These are phyloP conservation scores for Ceratocystis alfenasii DNA, from an alignment of 2,329 filamentous ascomycete genomes.

Conservation along the genomic window DNA sequence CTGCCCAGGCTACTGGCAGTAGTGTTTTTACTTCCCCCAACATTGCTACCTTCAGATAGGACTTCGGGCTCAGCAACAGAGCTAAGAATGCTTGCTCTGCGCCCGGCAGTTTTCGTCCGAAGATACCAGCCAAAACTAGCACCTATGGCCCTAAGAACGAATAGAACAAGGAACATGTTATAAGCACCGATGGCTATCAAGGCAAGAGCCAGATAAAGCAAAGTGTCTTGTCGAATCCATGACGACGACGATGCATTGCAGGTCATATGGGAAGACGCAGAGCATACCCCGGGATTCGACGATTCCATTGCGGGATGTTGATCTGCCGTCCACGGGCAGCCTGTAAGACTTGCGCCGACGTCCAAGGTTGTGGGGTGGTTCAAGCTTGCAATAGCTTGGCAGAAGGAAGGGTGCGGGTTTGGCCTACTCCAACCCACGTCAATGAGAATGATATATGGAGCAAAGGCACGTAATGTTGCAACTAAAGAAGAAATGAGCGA, in stretches of 20 bases:
- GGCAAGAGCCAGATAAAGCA: constrained; percentile 18
- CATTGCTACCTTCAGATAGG: constrained; percentile 39
- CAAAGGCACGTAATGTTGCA: not conserved
- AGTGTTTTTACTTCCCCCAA: constrained; percentile 54
- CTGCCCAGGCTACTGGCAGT: constrained; percentile 50
- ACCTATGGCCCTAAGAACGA: constrained; percentile 33
- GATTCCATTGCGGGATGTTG: constrained; percentile 8
- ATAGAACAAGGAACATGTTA: constrained; percentile 28
- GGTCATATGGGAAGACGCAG: not conserved
- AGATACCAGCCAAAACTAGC: constrained; percentile 47
- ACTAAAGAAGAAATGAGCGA: not conserved
- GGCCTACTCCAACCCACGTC: not conserved
- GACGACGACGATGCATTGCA: constrained; percentile 12
- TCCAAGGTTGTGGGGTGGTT: not conserved
- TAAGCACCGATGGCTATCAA: constrained; percentile 15
- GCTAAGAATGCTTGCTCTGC: constrained; percentile 45
- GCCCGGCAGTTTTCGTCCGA: constrained; percentile 50
- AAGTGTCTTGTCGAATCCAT: not conserved
- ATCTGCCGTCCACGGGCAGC: not conserved
- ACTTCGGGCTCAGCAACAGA: constrained; percentile 30
- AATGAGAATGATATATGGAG: not conserved
- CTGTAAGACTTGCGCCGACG: not conserved
- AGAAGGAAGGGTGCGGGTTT: not conserved
- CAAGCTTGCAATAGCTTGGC: not conserved
- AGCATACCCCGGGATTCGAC: constrained; percentile 10